These are phyloP conservation scores for Spergularia azorica DNA, from an alignment of 179 eudicot species.

Conservation along the genomic window DNA sequence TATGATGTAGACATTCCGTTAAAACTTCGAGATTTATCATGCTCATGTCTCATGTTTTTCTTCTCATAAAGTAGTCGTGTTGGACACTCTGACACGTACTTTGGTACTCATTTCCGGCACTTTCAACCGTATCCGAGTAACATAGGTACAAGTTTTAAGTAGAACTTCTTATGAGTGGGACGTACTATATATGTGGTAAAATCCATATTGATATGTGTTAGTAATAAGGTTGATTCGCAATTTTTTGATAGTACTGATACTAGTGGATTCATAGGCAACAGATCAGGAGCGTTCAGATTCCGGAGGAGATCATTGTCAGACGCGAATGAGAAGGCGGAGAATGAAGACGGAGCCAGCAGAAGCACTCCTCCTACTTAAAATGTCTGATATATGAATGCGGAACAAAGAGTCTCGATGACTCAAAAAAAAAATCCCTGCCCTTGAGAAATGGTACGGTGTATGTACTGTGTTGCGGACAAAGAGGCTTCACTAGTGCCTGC, in stretches of 20 bases:
- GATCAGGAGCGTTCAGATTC: slow-evolving; percentile 58
- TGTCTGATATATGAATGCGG: slow-evolving; percentile 42
- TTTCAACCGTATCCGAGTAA: too few relatives aligned
- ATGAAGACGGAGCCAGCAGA: slow-evolving; percentile 46
- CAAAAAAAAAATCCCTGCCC: not conserved
- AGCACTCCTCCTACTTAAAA: slow-evolving; percentile 72
- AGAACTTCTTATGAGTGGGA: too few relatives aligned
- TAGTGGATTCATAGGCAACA: slow-evolving; percentile 33
- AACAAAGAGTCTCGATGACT: not conserved
- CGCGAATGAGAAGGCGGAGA: slow-evolving; percentile 54
- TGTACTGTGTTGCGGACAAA: not conserved
- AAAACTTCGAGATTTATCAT: too few relatives aligned
- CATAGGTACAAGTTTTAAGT: too few relatives aligned
- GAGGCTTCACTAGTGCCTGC: slow-evolving; percentile 5
- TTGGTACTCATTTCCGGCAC: too few relatives aligned
- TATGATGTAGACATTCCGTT: slow-evolving; percentile 8
- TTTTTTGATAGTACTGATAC: slow-evolving; percentile 12
- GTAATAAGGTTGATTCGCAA: too few relatives aligned
- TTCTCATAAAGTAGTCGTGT: too few relatives aligned
- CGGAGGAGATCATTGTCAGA: slow-evolving; percentile 65
- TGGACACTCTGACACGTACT: too few relatives aligned
- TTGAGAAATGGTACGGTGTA: not conserved
- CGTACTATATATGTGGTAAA: too few relatives aligned
- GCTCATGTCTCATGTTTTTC: too few relatives aligned
- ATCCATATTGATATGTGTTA: too few relatives aligned